Conservation (phyloP, 1,139 yeast species). For the Suhomyces chickasaworum region DNA sequence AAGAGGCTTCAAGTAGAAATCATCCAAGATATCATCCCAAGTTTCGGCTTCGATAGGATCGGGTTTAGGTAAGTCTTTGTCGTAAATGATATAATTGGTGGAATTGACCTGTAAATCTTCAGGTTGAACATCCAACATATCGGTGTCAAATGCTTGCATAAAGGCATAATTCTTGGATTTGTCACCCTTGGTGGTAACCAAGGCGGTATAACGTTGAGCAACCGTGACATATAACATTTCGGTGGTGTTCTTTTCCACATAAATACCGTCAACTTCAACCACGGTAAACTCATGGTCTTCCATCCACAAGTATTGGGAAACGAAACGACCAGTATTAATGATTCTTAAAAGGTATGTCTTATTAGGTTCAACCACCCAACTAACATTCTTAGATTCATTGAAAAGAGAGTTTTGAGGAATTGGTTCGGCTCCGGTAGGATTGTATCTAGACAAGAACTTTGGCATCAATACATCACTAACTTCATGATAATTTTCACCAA, state of each 20-base stretch:
- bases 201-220: constrained; percentile 78
- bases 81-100: constrained; percentile 71
- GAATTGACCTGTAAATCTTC: constrained; percentile 61
- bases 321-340: constrained; percentile 82
- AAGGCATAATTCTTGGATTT: constrained; percentile 70
- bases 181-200: constrained; percentile 66
- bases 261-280: constrained; percentile 82
- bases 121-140: constrained; percentile 78
- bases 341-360: constrained; percentile 79
- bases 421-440: constrained; percentile 98
- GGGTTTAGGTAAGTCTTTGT: constrained; percentile 34
- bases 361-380: constrained; percentile 74
- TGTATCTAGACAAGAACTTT: constrained; percentile 64
- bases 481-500: constrained; percentile 87
- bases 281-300: constrained; percentile 83
- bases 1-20: constrained; percentile 62
- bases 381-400: constrained; percentile 73
- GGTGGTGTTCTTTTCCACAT: constrained; percentile 66
- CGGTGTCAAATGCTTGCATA: constrained; percentile 73
- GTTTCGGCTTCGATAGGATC: constrained; percentile 38
- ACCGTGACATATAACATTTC: constrained; percentile 64
- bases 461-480: constrained; percentile 53
- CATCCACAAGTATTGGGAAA: constrained; percentile 80
- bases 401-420: constrained; percentile 78
- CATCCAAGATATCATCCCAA: constrained; percentile 54